Evolutionary conservation across 1,284 basidiomycete genomes (phyloP), one percentile per base, ranked within the genome.

Genomic region (Moesziomyces parantarcticus): DNA sequence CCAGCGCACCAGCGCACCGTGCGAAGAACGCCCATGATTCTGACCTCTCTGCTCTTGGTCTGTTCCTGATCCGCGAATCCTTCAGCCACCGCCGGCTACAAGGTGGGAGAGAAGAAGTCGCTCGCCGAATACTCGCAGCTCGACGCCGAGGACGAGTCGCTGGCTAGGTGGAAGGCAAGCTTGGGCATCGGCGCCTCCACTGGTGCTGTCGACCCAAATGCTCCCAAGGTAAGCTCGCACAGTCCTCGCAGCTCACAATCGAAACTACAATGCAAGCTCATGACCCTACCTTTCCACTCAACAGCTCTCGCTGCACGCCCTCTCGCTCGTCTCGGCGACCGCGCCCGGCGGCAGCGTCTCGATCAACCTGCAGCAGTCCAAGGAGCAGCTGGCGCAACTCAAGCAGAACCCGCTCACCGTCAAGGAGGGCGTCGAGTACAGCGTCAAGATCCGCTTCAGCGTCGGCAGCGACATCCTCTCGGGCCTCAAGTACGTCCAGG

Each of bases 91-190:
- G 75, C 81, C 34, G 84, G 84, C 8, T 85, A 84, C 74, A 77
- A 82, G 49, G 71, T 76, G 2, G 84, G 84, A 26, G 79, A 83
- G 61, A 83, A 83, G 56, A 87, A 87, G 82, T 85, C 86, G 2
- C 79, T 88, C 16, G 86, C 85, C 20, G 87, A 88, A 78, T 86
- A 88, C 57, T 85, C 86, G 18, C 83, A 84, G 53, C 88, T 94
- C 55, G 93, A 94, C 84, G 91, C 90, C 13, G 87, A 91, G 64
- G 93, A 95, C 83, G 92, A 94, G 84, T 92, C 91, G 48, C 84
- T 88, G 10, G 86, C 86, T 52, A 90, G 92, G 69, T 95, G 93
- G 93, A 95, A 95, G 84, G 92, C 92, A 23, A 93, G 90, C 67
- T 87, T 96, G 36, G 94, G 94, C 55, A 90, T 95, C 73, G 88